phyloP scores from a whole-genome alignment of 331 rosid genomes.

The Rosa hybrid region DNA sequence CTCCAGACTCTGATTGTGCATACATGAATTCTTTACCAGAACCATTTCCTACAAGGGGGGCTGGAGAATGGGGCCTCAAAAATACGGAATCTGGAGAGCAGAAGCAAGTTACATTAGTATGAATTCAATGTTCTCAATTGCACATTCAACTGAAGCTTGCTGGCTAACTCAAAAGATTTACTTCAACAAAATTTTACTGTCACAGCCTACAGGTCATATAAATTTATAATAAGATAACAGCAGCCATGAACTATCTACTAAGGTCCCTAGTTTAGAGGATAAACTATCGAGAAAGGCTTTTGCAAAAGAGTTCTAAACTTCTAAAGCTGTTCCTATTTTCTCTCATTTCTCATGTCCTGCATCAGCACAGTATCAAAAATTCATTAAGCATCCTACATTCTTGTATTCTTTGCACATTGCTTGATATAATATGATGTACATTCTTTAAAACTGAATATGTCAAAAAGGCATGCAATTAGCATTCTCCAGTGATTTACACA shows the following conservation, averaged over 20 bases:
- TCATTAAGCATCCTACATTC: background rate
- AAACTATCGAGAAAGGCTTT: background rate
- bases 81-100: conserved; percentile 64
- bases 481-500: background rate
- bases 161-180: conserved; percentile 11
- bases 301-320: background rate
- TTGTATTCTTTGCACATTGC: background rate
- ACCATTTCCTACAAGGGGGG: conserved; percentile 50
- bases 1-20: conserved; percentile 68
- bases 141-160: conserved; percentile 18
- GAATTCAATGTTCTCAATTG: conserved; percentile 21
- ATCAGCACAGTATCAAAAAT: background rate
- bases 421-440: background rate
- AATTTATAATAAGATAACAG: background rate
- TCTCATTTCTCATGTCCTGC: background rate
- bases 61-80: conserved; percentile 72
- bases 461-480: background rate
- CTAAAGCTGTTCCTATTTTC: background rate
- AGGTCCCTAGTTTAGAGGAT: background rate
- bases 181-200: conserved; percentile 6
- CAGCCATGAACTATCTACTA: background rate
- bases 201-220: background rate
- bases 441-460: background rate
- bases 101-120: conserved; percentile 25
- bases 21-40: conserved; percentile 60